Percentiles rank a stretch among this genome's conserved stretches.
phyloP scores from a whole-genome alignment of 2,329 filamentous ascomycete species.

The Aspergillus nomiae region DNA sequence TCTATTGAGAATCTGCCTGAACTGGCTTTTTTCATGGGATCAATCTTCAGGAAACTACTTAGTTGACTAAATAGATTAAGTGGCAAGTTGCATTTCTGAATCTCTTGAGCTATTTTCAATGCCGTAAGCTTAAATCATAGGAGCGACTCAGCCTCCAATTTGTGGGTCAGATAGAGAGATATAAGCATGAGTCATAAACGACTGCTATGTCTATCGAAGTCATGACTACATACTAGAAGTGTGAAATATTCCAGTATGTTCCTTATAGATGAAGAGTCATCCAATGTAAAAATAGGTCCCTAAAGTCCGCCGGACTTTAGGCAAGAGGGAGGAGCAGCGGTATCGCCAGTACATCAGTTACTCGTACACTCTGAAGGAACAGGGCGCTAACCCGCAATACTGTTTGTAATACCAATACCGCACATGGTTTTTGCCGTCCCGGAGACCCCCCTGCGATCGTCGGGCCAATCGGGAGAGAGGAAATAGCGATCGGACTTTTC shows the following conservation, averaged over 20 bases:
- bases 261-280: not conserved
- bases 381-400: not conserved
- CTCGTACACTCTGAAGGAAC: not conserved
- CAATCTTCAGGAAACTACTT: not conserved
- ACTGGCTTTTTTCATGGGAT: not conserved
- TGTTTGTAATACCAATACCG: not conserved
- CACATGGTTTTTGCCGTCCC: not conserved
- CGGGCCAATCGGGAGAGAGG: not conserved
- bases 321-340: not conserved
- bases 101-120: not conserved
- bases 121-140: not conserved
- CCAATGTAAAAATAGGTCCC: not conserved
- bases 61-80: not conserved
- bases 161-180: not conserved
- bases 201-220: not conserved
- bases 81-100: not conserved
- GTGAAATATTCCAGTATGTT: not conserved
- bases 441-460: not conserved
- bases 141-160: not conserved
- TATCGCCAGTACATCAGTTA: not conserved
- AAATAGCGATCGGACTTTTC: conserved; percentile 3
- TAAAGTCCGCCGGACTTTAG: not conserved
- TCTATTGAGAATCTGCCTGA: not conserved
- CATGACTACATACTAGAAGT: not conserved
- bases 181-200: not conserved